These are phyloP conservation scores for Chaetomiaceae sp. DNA, from an alignment of 2,329 filamentous ascomycete genomes.

Conservation along the genomic window DNA sequence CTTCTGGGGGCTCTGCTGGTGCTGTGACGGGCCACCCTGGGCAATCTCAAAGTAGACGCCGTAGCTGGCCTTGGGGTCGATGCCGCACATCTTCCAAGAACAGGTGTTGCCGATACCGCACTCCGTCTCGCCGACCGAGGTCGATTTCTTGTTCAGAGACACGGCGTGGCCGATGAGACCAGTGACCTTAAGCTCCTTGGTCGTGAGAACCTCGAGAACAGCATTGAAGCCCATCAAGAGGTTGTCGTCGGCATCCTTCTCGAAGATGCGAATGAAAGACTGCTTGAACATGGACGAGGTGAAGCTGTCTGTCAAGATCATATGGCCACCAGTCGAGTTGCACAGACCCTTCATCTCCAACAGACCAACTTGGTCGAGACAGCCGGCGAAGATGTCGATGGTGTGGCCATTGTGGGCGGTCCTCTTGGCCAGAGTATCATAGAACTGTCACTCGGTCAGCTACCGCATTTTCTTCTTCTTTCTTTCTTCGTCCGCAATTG, in stretches of 20 bases:
- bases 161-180: constrained; percentile 95
- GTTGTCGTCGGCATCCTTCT: constrained; percentile 93
- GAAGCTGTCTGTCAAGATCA: constrained; percentile 97
- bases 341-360: constrained; percentile 97
- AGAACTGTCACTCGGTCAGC: constrained; percentile 59
- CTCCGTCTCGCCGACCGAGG: constrained; percentile 94
- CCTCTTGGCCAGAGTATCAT: constrained; percentile 88
- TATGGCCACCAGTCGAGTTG: constrained; percentile 94
- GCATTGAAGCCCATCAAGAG: constrained; percentile 98
- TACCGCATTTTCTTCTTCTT: not conserved
- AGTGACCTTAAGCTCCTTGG: constrained; percentile 97
- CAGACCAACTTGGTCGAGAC: constrained; percentile 92
- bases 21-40: constrained; percentile 78
- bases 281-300: constrained; percentile 99
- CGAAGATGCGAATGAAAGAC: constrained; percentile 93
- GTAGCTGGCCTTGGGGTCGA: constrained; percentile 89
- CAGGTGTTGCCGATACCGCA: constrained; percentile 98
- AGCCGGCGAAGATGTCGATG: constrained; percentile 96
- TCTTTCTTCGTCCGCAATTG: not conserved
- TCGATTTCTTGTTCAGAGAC: constrained; percentile 96
- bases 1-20: constrained; percentile 82
- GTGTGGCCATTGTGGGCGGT: constrained; percentile 95
- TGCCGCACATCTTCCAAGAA: constrained; percentile 99
- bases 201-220: constrained; percentile 89
- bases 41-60: constrained; percentile 98